These are phyloP conservation scores for Bidens hawaiensis DNA, from an alignment of 140 eudicot species.

Conservation along the genomic window DNA sequence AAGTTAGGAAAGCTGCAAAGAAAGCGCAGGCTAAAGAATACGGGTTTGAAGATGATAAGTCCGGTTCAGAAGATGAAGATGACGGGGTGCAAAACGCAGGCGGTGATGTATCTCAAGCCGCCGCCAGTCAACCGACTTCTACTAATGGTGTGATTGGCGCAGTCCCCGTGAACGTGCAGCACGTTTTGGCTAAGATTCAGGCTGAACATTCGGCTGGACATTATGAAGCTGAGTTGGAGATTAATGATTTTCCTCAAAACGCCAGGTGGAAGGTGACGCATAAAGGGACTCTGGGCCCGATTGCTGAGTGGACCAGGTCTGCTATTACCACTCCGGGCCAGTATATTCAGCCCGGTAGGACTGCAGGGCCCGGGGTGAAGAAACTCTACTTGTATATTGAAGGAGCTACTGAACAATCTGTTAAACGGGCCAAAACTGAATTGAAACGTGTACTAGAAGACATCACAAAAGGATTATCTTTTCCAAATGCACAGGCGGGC, in stretches of 20 bases:
- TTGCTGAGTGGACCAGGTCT: conserved; percentile 87
- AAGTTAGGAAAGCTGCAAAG: conserved; percentile 87
- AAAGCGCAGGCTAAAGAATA: conserved; percentile 93
- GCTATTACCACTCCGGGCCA: conserved; percentile 88
- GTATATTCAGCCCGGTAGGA: conserved; percentile 55
- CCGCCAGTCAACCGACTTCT: conserved; percentile 42
- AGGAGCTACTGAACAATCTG: conserved; percentile 86
- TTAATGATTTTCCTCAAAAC: conserved; percentile 87
- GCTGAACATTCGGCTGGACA: conserved; percentile 78
- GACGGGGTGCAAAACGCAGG: conserved; percentile 73
- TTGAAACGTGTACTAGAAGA: conserved; percentile 74
- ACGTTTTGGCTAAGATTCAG: conserved; percentile 75
- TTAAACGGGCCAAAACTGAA: conserved; percentile 77
- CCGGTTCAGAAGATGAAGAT: conserved; percentile 88
- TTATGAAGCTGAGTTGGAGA: conserved; percentile 89
- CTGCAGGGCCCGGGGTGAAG: conserved; percentile 60
- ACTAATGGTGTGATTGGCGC: conserved; percentile 57
- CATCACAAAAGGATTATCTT: conserved; percentile 67
- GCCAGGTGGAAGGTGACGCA: conserved; percentile 98
- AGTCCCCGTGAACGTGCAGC: conserved; percentile 77
- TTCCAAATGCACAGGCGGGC: conserved; percentile 82
- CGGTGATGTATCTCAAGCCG: conserved; percentile 58
- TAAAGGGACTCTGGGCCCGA: conserved; percentile 84
- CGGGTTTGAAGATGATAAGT: conserved; percentile 82
- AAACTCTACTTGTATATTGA: conserved; percentile 78